Evolutionary conservation across 1,284 basidiomycete genomes (phyloP).

Genomic region (Apiotrichum montevideense): DNA sequence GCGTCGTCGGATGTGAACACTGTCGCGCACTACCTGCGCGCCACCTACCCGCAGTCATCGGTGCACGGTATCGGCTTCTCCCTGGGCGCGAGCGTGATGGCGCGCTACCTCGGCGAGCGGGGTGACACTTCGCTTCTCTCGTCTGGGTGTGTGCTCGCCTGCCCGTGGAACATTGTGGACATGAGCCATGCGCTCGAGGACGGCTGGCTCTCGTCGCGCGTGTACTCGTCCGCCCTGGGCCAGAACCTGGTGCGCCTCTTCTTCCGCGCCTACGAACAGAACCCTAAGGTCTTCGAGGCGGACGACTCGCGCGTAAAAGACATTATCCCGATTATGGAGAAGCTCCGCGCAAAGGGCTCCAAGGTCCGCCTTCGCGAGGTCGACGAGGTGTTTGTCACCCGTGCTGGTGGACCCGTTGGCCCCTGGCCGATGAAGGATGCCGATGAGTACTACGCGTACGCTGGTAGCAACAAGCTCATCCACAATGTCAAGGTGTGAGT

Average conservation of each 20-base stretch:
- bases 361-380: conserved; percentile 32
- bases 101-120: conserved; percentile 86
- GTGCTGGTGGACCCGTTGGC: conserved; percentile 65
- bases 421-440: conserved; percentile 71
- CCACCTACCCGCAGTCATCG: conserved; percentile 69
- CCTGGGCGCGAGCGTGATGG: conserved; percentile 84
- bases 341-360: conserved; percentile 13
- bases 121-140: conserved; percentile 67
- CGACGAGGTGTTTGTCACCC: conserved; percentile 59
- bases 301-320: conserved; percentile 14
- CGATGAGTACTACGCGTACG: conserved; percentile 76
- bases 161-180: conserved; percentile 48
- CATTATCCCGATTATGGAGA: conserved; percentile 18
- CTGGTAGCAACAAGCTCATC: conserved; percentile 42
- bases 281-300: conserved; percentile 26
- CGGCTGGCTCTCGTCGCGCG: conserved; percentile 59
- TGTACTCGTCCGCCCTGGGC: conserved; percentile 81
- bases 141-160: conserved; percentile 71
- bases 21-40: conserved; percentile 69
- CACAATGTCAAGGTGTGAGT: conserved; percentile 40
- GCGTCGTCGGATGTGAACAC: conserved; percentile 80
- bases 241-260: conserved; percentile 66
- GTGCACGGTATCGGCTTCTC: conserved; percentile 88
- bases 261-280: conserved; percentile 54
- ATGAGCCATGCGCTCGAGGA: conserved; percentile 52